Evolutionary conservation across 1,139 yeast species (phyloP).

Genomic region (Yamadazyma triangularis): DNA sequence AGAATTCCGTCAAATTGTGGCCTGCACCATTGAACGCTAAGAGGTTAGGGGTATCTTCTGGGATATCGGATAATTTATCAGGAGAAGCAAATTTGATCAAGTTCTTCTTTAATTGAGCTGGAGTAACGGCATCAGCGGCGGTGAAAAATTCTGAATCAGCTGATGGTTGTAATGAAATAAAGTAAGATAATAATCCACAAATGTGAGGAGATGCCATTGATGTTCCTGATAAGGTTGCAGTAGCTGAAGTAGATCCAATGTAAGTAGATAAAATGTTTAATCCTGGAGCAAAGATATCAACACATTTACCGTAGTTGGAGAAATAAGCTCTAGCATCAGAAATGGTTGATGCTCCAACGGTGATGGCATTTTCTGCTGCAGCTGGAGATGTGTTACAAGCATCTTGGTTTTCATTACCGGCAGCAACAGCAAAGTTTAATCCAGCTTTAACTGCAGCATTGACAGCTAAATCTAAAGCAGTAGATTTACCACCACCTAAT

Average conservation of each 20-base stretch:
- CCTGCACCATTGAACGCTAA: constrained; percentile 95
- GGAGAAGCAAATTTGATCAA: constrained; percentile 36
- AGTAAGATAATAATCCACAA: constrained; percentile 38
- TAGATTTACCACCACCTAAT: constrained; percentile 39
- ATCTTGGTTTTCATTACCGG: constrained; percentile 42
- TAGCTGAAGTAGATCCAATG: constrained; percentile 32
- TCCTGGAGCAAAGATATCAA: constrained; percentile 45
- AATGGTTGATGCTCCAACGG: constrained; percentile 40
- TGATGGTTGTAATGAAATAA: constrained; percentile 38
- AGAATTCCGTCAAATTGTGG: constrained; percentile 66
- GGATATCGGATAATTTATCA: constrained; percentile 38
- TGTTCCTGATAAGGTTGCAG: constrained; percentile 38
- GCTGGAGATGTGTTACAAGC: constrained; percentile 44
- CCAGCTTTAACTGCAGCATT: constrained; percentile 41
- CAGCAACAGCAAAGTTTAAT: constrained; percentile 41
- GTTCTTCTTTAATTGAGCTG: constrained; percentile 31
- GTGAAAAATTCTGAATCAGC: constrained; percentile 43
- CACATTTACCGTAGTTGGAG: constrained; percentile 43
- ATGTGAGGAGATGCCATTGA: constrained; percentile 46
- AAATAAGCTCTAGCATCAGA: constrained; percentile 36
- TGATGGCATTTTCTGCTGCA: constrained; percentile 36
- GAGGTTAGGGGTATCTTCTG: constrained; percentile 78
- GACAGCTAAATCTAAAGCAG: constrained; percentile 40
- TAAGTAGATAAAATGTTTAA: constrained; percentile 37
- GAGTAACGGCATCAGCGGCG: constrained; percentile 37